Conservation (phyloP, 1,139 yeast genomes). For the Candida glucosophila region DNA sequence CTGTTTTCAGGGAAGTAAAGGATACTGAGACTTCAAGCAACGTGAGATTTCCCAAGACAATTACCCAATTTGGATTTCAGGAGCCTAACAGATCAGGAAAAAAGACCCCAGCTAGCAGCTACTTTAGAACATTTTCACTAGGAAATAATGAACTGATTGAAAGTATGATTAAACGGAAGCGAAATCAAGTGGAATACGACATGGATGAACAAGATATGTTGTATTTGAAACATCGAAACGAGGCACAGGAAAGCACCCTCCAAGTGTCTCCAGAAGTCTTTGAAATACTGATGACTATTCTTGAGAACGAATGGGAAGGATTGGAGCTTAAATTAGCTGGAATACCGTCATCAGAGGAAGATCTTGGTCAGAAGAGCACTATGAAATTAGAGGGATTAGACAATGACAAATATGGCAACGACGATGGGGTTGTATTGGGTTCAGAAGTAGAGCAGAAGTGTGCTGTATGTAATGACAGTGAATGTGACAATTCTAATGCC, state of each 20-base stretch:
- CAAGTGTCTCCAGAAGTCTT: slow-evolving; percentile 56
- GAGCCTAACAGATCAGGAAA: slow-evolving; percentile 12
- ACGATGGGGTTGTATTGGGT: slow-evolving; percentile 61
- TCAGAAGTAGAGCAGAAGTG: slow-evolving; percentile 68
- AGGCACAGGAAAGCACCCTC: slow-evolving; percentile 12
- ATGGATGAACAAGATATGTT: slow-evolving; percentile 86
- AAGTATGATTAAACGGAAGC: slow-evolving; percentile 14
- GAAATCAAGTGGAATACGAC: slow-evolving; percentile 50
- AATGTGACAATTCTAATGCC: slow-evolving; percentile 80
- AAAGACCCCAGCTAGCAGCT: slow-evolving; percentile 14
- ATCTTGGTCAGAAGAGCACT: slow-evolving; percentile 13
- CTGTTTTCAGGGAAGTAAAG: slow-evolving; percentile 1
- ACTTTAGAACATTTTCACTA: slow-evolving; percentile 28
- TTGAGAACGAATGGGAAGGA: slow-evolving; percentile 71
- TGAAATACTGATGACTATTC: slow-evolving; percentile 63
- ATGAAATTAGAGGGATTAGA: slow-evolving; percentile 25
- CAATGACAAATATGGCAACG: slow-evolving; percentile 57
- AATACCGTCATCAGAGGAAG: slow-evolving; percentile 10
- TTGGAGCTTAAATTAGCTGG: slow-evolving; percentile 45
- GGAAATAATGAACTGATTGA: slow-evolving; percentile 13
- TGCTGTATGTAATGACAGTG: slow-evolving; percentile 79
- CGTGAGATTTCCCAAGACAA: slow-evolving; percentile 15
- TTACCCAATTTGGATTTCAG: slow-evolving; percentile 31
- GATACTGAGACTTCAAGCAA: too few relatives aligned
- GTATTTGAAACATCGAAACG: slow-evolving; percentile 35